Evolutionary conservation across 1,139 yeast genomes (phyloP).

Genomic region (Tardiomyces depauwii): DNA sequence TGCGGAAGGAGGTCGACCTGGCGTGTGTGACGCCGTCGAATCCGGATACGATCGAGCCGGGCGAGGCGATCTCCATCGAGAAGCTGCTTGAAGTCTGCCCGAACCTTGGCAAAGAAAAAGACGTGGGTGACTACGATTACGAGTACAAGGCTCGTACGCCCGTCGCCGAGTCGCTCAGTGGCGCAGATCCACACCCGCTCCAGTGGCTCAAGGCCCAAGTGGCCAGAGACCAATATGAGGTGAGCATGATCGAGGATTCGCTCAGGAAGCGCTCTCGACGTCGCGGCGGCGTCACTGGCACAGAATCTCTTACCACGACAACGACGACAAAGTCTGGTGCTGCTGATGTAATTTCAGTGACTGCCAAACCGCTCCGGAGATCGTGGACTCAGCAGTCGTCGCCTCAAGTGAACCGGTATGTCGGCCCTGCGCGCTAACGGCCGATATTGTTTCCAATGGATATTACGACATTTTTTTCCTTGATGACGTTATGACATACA

Average conservation of each 20-base stretch:
- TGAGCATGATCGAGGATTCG: neutral
- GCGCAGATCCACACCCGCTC: neutral
- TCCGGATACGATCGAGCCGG: conserved; percentile 59
- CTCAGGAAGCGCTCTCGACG: neutral
- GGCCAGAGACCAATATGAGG: neutral
- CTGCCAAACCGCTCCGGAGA: too few species aligned
- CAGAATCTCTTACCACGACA: too few species aligned
- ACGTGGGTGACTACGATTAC: neutral
- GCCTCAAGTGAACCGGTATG: too few species aligned
- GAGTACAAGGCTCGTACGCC: neutral
- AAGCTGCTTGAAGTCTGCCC: conserved; percentile 30
- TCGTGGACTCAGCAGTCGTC: too few species aligned
- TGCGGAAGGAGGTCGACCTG: conserved; percentile 81
- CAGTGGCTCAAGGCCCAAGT: neutral
- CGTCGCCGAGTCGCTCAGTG: neutral
- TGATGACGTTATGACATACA: too few species aligned
- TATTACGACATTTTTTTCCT: too few species aligned
- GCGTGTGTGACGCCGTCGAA: conserved; percentile 90
- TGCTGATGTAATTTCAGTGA: too few species aligned
- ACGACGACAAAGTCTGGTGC: too few species aligned
- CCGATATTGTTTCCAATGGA: too few species aligned
- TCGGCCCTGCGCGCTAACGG: too few species aligned
- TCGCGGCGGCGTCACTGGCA: neutral
- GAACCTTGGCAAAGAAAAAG: neutral
- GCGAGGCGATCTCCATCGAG: conserved; percentile 60